A percentile compares a stretch with the other conserved stretches of the same genome.
phyloP scores from a whole-genome alignment of 1,284 basidiomycete genomes.

The Tetrapyrgos nigripes region DNA sequence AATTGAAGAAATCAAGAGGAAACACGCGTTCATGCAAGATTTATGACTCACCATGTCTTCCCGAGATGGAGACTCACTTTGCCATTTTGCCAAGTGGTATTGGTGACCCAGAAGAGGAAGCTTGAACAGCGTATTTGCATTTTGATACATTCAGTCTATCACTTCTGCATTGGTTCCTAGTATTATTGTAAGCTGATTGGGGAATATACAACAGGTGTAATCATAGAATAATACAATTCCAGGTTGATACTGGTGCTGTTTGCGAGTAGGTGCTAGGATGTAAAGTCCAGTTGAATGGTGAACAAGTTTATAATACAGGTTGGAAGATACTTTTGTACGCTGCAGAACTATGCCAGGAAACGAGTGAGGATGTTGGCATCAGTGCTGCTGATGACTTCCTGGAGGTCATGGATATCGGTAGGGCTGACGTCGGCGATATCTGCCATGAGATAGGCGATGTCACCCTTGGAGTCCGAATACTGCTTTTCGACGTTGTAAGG shows the following conservation, averaged over 20 bases:
- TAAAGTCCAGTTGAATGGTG: slow-evolving; percentile 37
- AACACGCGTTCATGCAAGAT: slow-evolving; percentile 96
- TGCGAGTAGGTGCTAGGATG: neutral
- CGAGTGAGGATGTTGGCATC: slow-evolving; percentile 89
- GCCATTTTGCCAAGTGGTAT: slow-evolving; percentile 91
- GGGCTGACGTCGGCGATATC: slow-evolving; percentile 93
- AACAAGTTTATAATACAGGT: neutral
- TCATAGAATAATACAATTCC: neutral
- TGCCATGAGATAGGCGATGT: slow-evolving; percentile 94
- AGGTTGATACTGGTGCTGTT: slow-evolving; percentile 19
- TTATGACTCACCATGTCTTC: slow-evolving; percentile 97
- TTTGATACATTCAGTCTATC: slow-evolving; percentile 10
- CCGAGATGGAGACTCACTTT: slow-evolving; percentile 96
- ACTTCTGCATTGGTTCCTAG: slow-evolving; percentile 6
- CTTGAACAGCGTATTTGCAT: slow-evolving; percentile 26
- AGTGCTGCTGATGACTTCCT: slow-evolving; percentile 84
- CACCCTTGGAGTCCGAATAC: slow-evolving; percentile 95
- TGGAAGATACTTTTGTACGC: slow-evolving; percentile 1
- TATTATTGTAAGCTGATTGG: slow-evolving; percentile 10
- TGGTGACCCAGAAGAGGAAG: slow-evolving; percentile 91
- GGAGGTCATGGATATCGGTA: slow-evolving; percentile 83
- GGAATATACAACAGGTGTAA: slow-evolving; percentile 4
- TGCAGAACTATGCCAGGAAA: slow-evolving; percentile 65
- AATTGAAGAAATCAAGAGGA: slow-evolving; percentile 93
- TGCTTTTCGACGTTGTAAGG: slow-evolving; percentile 99